Evolutionary conservation across 2,329 filamentous ascomycete genomes (phyloP).

Genomic region (Colletotrichum sp.): DNA sequence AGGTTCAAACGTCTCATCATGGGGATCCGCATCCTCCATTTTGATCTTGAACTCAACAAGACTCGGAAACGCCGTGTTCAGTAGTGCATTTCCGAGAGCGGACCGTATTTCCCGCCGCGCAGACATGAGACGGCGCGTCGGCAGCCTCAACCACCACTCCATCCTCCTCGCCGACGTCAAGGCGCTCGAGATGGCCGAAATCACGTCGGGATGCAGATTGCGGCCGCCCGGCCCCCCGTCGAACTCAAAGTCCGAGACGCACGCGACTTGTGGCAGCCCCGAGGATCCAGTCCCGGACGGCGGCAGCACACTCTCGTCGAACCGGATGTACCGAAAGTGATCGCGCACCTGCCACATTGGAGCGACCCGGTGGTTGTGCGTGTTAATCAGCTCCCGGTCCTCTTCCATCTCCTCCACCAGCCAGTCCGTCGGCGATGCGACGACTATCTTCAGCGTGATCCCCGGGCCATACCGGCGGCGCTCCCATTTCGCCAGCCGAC

Average conservation of each 20-base stretch:
- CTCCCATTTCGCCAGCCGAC: not conserved
- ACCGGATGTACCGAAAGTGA: not conserved
- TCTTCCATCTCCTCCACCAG: not conserved
- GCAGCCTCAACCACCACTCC: not conserved
- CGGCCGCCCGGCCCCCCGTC: not conserved
- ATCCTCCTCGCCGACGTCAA: not conserved
- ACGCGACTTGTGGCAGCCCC: not conserved
- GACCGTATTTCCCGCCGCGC: not conserved
- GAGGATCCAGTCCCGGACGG: not conserved
- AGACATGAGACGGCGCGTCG: not conserved
- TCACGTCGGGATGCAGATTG: not conserved
- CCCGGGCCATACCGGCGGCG: not conserved
- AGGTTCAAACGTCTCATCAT: not conserved
- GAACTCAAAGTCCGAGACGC: not conserved
- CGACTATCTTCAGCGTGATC: not conserved
- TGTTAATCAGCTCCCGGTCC: not conserved
- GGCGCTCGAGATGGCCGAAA: not conserved
- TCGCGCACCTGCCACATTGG: not conserved
- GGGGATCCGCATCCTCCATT: not conserved
- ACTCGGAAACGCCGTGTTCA: not conserved
- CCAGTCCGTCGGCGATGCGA: not conserved
- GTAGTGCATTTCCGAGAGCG: not conserved
- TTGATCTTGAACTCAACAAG: not conserved
- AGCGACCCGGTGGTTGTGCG: not conserved
- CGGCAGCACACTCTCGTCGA: not conserved